These are phyloP conservation scores for Podila epigama DNA, from an alignment of 192 early-diverging fungal genomes.

Conservation along the genomic window DNA sequence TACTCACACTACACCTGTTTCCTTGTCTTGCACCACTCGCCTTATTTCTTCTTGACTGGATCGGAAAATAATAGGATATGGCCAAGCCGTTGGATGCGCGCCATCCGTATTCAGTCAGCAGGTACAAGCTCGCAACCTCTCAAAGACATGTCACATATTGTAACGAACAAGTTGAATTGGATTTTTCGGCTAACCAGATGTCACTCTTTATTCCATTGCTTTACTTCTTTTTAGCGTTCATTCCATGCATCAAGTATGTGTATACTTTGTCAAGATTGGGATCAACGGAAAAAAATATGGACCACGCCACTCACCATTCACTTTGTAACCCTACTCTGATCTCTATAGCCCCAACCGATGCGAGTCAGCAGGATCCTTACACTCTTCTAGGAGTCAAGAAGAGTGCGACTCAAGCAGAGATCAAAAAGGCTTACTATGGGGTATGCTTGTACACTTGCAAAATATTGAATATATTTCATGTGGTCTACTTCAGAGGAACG, in stretches of 20 bases:
- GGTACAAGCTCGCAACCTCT: conserved; percentile 2
- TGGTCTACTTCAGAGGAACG: not conserved
- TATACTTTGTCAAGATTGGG: too few relatives aligned
- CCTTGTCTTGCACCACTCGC: not conserved
- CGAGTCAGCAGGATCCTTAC: conserved; percentile 79
- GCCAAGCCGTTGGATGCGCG: conserved; percentile 34
- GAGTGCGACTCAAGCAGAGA: conserved; percentile 80
- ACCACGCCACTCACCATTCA: too few relatives aligned
- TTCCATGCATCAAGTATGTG: conserved; percentile 51
- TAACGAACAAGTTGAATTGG: too few relatives aligned
- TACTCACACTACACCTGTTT: not conserved
- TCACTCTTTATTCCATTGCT: not conserved
- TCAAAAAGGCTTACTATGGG: conserved; percentile 98
- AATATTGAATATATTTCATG: conserved; percentile 9
- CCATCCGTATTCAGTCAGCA: conserved; percentile 38
- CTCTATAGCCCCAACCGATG: conserved; percentile 23
- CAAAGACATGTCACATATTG: too few relatives aligned
- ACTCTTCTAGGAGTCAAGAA: conserved; percentile 84
- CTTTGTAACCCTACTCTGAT: not conserved
- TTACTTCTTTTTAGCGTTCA: conserved; percentile 12
- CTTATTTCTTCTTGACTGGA: too few relatives aligned
- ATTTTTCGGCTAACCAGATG: too few relatives aligned
- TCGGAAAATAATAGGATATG: conserved; percentile 37
- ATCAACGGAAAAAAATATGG: too few relatives aligned
- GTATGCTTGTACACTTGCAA: conserved; percentile 50